These are phyloP conservation scores for Tricholoma sp. DNA, from an alignment of 768 basidiomycete species.

Conservation along the genomic window DNA sequence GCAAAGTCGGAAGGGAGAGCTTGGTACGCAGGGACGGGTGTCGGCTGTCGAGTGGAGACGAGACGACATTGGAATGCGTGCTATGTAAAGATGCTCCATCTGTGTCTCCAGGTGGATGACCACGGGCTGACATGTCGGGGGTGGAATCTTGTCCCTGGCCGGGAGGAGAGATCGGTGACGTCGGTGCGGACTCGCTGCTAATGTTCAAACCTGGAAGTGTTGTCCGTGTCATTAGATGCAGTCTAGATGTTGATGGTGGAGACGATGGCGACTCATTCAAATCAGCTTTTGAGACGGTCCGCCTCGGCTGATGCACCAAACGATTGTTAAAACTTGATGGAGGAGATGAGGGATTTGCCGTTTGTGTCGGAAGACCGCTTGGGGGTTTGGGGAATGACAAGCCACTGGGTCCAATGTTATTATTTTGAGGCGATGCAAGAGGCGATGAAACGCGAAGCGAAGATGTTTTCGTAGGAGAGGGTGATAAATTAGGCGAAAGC, in stretches of 20 bases:
- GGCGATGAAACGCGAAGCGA: conserved; percentile 14
- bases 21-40: conserved; percentile 50
- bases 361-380: conserved; percentile 31
- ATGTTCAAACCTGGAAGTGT: not conserved
- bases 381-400: conserved; percentile 24
- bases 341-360: conserved; percentile 15
- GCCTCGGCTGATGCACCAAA: conserved; percentile 21
- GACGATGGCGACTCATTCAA: conserved; percentile 3
- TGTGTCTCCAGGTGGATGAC: conserved; percentile 18
- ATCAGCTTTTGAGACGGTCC: conserved; percentile 22
- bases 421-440: conserved; percentile 1
- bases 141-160: not conserved
- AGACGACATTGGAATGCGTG: conserved; percentile 29
- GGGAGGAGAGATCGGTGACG: not conserved
- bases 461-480: conserved; percentile 11
- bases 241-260: not conserved
- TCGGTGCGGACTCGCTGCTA: not conserved
- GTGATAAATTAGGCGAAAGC: conserved; percentile 8
- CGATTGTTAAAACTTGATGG: conserved; percentile 5
- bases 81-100: conserved; percentile 27
- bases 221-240: conserved; percentile 6
- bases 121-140: not conserved
- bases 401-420: not conserved
- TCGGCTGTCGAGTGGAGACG: conserved; percentile 35
- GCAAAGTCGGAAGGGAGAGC: conserved; percentile 63